Conservation (phyloP, 768 basidiomycete species). For the Hemileccinum rubropunctum region DNA sequence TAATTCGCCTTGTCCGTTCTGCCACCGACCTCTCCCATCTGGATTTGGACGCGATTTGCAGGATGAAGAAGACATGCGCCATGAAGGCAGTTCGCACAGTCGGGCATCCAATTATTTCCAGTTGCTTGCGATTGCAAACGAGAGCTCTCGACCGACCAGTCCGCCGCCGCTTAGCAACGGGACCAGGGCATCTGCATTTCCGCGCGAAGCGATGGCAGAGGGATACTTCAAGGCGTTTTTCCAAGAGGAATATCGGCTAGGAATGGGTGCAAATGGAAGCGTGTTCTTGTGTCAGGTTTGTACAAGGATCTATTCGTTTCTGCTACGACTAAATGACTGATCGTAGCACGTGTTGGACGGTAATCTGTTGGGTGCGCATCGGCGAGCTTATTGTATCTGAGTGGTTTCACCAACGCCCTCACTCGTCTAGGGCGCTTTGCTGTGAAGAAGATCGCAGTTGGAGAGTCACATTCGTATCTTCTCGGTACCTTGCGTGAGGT, state of each 20-base stretch:
- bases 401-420: slow-evolving; percentile 1
- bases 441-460: slow-evolving; percentile 95
- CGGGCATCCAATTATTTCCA: slow-evolving; percentile 81
- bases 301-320: not conserved
- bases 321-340: too few species aligned
- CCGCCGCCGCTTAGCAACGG: slow-evolving; percentile 36
- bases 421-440: slow-evolving; percentile 69
- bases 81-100: slow-evolving; percentile 44
- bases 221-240: slow-evolving; percentile 95
- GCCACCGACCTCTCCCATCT: slow-evolving; percentile 56
- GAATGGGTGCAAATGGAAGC: slow-evolving; percentile 93
- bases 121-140: slow-evolving; percentile 69
- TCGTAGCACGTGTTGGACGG: slow-evolving; percentile 81
- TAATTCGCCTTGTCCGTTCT: slow-evolving; percentile 62
- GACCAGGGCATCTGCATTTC: slow-evolving; percentile 41
- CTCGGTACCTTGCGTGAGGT: slow-evolving; percentile 79
- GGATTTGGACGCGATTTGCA: slow-evolving; percentile 35
- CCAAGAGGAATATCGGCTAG: slow-evolving; percentile 81
- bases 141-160: slow-evolving; percentile 52
- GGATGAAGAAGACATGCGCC: slow-evolving; percentile 28
- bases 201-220: slow-evolving; percentile 76
- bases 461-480: slow-evolving; percentile 84
- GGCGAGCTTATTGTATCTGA: not conserved
- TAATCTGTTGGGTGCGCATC: slow-evolving; percentile 64
- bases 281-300: slow-evolving; percentile 86